Conservation (phyloP, 371 early-diverging fungal genomes). For the Actinomucor elegans region DNA sequence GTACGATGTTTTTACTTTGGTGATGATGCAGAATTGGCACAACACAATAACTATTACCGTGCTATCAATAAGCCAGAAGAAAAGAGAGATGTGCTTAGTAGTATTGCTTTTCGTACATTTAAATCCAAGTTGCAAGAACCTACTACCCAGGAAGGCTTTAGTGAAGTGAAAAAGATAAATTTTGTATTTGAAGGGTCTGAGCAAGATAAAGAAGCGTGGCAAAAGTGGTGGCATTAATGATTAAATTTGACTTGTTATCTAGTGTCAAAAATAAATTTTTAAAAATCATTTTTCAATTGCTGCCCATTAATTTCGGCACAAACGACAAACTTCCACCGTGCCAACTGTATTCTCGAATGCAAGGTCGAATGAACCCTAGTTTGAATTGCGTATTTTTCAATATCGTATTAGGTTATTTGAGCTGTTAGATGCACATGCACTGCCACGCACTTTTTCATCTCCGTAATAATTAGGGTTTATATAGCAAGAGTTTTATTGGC, state of each 20-base stretch:
- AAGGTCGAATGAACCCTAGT: too few species aligned
- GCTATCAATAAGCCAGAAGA: constrained; percentile 25
- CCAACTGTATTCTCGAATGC: too few species aligned
- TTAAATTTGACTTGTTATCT: too few species aligned
- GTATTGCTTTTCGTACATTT: constrained; percentile 59
- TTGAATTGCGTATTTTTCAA: too few species aligned
- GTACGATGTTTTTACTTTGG: constrained; percentile 71
- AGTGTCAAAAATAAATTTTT: constrained; percentile 69
- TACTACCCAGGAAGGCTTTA: constrained; percentile 58
- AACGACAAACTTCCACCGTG: too few species aligned
- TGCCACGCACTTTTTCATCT: too few species aligned
- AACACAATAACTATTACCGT: constrained; percentile 80
- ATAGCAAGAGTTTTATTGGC: too few species aligned
- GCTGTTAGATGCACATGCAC: too few species aligned
- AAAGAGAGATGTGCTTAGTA: constrained; percentile 42
- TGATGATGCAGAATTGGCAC: constrained; percentile 60
- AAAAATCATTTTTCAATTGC: constrained; percentile 29
- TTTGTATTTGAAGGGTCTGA: constrained; percentile 62
- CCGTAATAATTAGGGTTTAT: too few species aligned
- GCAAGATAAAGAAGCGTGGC: constrained; percentile 42
- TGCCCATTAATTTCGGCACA: too few species aligned
- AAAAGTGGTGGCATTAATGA: constrained; percentile 48
- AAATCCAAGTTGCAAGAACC: constrained; percentile 56
- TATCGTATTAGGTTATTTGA: too few species aligned
- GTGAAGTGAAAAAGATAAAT: constrained; percentile 60